These are phyloP conservation scores for Apiospora arundinis DNA, from an alignment of 2,329 filamentous ascomycete species.

Conservation along the genomic window DNA sequence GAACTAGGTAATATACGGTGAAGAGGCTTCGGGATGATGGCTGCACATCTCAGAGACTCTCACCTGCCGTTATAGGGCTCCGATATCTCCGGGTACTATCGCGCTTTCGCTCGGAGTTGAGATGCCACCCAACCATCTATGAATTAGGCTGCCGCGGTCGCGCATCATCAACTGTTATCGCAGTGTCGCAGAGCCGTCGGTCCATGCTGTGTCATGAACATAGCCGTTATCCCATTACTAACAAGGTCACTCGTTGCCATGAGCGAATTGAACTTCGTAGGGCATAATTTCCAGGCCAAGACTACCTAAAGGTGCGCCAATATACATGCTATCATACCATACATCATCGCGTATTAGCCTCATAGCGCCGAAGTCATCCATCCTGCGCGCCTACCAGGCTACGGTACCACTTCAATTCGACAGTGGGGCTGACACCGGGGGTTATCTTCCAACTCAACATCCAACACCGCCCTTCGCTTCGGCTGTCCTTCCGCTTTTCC, in stretches of 20 bases:
- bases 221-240: no score
- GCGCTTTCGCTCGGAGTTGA: neutral
- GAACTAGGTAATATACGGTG: neutral
- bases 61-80: neutral
- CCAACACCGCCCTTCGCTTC: neutral
- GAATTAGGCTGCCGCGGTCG: neutral
- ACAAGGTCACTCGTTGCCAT: neutral
- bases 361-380: neutral
- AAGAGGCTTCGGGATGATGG: neutral
- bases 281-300: neutral
- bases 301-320: neutral
- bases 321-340: neutral
- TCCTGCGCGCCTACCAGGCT: neutral
- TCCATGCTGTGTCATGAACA: no score
- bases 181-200: neutral
- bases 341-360: neutral
- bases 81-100: constrained; percentile 5
- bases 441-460: neutral
- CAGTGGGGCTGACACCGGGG: neutral
- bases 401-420: neutral
- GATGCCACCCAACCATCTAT: neutral
- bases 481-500: neutral
- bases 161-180: neutral
- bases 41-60: neutral
- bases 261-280: neutral